Conservation (phyloP, 2,329 filamentous ascomycete species). For the Acephala macrosclerotiorum region DNA sequence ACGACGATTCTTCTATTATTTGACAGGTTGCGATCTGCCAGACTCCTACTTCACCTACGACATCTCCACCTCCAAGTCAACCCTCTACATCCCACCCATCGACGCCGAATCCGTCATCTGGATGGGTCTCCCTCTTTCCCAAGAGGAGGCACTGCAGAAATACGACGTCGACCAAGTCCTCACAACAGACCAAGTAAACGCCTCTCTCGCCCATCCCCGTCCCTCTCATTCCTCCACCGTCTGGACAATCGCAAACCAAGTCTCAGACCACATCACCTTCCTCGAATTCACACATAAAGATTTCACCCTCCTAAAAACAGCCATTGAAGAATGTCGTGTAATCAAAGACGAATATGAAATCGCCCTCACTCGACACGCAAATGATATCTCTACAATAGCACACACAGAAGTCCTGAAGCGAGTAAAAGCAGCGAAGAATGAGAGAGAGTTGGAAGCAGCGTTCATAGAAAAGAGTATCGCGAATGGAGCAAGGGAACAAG, state of each 20-base stretch:
- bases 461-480: conserved; percentile 81
- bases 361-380: conserved; percentile 75
- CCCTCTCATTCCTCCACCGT: conserved; percentile 56
- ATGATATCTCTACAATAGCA: conserved; percentile 71
- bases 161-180: conserved; percentile 86
- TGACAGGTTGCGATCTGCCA: conserved; percentile 82
- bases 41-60: conserved; percentile 86
- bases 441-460: conserved; percentile 81
- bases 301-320: conserved; percentile 59
- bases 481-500: conserved; percentile 79
- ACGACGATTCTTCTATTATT: conserved; percentile 92
- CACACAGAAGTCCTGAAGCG: conserved; percentile 68
- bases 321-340: conserved; percentile 73
- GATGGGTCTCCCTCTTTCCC: conserved; percentile 84
- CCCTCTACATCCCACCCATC: conserved; percentile 89
- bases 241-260: conserved; percentile 80
- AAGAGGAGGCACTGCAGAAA: conserved; percentile 74
- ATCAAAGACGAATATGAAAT: conserved; percentile 80
- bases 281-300: conserved; percentile 73
- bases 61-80: conserved; percentile 74
- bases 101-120: conserved; percentile 92
- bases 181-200: conserved; percentile 76
- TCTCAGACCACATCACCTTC: conserved; percentile 76
- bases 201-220: conserved; percentile 56
- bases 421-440: conserved; percentile 72